These are phyloP conservation scores for Hypoxylon fragiforme DNA, from an alignment of 495 filamentous ascomycete genomes.

Conservation along the genomic window DNA sequence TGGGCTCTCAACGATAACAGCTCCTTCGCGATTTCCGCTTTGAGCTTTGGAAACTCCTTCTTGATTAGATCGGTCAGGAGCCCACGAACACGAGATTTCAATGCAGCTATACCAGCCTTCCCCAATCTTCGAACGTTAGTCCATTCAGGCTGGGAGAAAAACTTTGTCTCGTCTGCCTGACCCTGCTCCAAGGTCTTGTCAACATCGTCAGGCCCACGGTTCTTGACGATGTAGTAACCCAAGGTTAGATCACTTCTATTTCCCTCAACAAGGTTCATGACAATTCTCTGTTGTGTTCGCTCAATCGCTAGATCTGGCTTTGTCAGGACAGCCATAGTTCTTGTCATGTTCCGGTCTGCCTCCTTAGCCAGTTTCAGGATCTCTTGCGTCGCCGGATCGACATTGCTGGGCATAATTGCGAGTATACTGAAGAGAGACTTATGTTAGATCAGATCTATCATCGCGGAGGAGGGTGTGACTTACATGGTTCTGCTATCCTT, in stretches of 20 bases:
- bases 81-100: conserved; percentile 49
- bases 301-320: conserved; percentile 63
- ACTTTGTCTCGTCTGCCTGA: conserved; percentile 38
- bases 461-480: neutral
- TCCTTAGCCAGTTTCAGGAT: conserved; percentile 58
- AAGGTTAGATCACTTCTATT: conserved; percentile 45
- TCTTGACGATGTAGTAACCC: conserved; percentile 61
- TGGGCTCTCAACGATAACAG: conserved; percentile 38
- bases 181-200: conserved; percentile 32
- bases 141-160: conserved; percentile 39
- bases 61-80: conserved; percentile 52
- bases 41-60: conserved; percentile 56
- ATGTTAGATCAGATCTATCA: conserved; percentile 4
- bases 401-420: conserved; percentile 61
- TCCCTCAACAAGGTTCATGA: conserved; percentile 52
- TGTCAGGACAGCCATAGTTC: conserved; percentile 61
- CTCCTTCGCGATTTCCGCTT: conserved; percentile 47
- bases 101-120: conserved; percentile 52
- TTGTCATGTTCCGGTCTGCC: conserved; percentile 47
- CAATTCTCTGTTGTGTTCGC: conserved; percentile 46
- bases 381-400: conserved; percentile 63
- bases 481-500: conserved; percentile 35
- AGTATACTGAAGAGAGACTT: conserved; percentile 49
- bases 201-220: conserved; percentile 49
- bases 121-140: conserved; percentile 40